These are phyloP conservation scores for Testicularia cyperi DNA, from an alignment of 1,284 basidiomycete species.

Conservation along the genomic window DNA sequence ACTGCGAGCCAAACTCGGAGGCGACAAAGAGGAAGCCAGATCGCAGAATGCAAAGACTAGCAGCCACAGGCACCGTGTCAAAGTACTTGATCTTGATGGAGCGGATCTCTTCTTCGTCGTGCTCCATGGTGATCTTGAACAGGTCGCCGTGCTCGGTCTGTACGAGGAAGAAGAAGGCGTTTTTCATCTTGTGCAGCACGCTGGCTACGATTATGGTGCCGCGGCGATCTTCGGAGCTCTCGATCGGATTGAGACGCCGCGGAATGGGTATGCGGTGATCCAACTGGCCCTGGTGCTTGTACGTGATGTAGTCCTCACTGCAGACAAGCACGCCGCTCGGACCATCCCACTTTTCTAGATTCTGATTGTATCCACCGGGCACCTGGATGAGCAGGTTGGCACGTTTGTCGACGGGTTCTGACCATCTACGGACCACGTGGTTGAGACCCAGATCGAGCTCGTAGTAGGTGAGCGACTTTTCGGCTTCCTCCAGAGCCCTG, in stretches of 20 bases:
- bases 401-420: conserved; percentile 49
- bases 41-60: conserved; percentile 51
- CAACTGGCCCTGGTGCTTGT: conserved; percentile 55
- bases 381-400: conserved; percentile 54
- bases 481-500: conserved; percentile 42
- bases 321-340: conserved; percentile 59
- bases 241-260: conserved; percentile 46
- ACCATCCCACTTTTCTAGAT: conserved; percentile 56
- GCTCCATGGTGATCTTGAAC: conserved; percentile 59
- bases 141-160: conserved; percentile 58
- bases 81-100: conserved; percentile 59
- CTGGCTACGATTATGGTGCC: conserved; percentile 54
- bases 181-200: conserved; percentile 59
- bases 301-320: conserved; percentile 58
- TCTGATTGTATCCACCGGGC: conserved; percentile 58
- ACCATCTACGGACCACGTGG: conserved; percentile 58
- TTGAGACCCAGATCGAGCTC: conserved; percentile 60
- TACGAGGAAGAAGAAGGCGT: conserved; percentile 57
- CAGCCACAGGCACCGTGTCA: conserved; percentile 57
- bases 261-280: conserved; percentile 59
- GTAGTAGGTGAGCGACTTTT: conserved; percentile 58
- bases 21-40: conserved; percentile 59
- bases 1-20: conserved; percentile 48
- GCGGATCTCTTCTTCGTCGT: conserved; percentile 55
- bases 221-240: conserved; percentile 29